Evolutionary conservation across 176 grass and related monocot genomes (phyloP).

Genomic region (Bolboschoenus planiculmis): DNA sequence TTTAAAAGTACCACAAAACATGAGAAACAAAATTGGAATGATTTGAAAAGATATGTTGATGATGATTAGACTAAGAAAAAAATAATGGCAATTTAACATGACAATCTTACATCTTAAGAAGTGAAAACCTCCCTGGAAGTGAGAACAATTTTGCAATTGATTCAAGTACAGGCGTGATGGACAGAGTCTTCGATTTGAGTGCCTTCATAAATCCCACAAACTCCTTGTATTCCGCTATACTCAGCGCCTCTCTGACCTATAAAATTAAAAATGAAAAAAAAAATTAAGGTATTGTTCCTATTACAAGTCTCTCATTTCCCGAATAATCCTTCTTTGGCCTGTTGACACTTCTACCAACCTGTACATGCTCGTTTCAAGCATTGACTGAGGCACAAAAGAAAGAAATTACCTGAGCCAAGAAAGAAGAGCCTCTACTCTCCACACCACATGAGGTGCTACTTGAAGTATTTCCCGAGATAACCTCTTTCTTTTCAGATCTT

Average conservation of each 20-base stretch:
- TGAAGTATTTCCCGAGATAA: slow-evolving; percentile 21
- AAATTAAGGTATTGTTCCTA: neutral
- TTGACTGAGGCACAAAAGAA: neutral
- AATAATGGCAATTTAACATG: neutral
- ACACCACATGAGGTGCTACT: slow-evolving; percentile 22
- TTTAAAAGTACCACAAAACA: slow-evolving; percentile 14
- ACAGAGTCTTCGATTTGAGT: slow-evolving; percentile 69
- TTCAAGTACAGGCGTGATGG: slow-evolving; percentile 54
- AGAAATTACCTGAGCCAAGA: slow-evolving; percentile 60
- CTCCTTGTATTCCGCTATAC: slow-evolving; percentile 56
- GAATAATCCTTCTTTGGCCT: neutral
- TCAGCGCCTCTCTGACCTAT: slow-evolving; percentile 71
- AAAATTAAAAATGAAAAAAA: neutral
- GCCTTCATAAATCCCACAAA: slow-evolving; percentile 91
- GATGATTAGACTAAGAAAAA: neutral
- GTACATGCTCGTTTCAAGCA: neutral
- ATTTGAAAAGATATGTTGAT: slow-evolving; percentile 28
- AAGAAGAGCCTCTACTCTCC: slow-evolving; percentile 47
- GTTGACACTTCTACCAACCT: neutral
- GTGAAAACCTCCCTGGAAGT: slow-evolving; percentile 39
- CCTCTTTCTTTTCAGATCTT: slow-evolving; percentile 35
- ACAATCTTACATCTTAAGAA: slow-evolving; percentile 70
- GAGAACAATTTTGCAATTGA: slow-evolving; percentile 87
- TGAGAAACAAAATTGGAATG: slow-evolving; percentile 23
- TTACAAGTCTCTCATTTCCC: neutral